Evolutionary conservation across 1,284 basidiomycete genomes (phyloP).

Genomic region (Rhodotorula glutinis): DNA sequence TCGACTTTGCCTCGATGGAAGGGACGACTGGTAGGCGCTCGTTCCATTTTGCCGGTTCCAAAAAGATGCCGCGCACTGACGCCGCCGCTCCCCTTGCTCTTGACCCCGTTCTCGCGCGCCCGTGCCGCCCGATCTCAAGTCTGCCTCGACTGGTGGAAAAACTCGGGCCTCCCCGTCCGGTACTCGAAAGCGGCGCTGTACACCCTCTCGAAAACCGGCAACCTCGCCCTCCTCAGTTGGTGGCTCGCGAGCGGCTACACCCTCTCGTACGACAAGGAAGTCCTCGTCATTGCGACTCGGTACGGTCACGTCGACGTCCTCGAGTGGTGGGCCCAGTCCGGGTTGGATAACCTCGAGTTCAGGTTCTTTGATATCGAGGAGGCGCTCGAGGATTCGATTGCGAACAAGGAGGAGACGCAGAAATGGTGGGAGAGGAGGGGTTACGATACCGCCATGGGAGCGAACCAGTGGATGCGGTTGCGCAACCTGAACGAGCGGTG

Average conservation of each 20-base stretch:
- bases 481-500: conserved; percentile 20
- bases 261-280: conserved; percentile 72
- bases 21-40: conserved; percentile 18
- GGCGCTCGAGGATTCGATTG: conserved; percentile 75
- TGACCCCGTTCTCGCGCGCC: too few relatives aligned
- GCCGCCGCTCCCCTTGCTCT: too few relatives aligned
- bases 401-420: conserved; percentile 54
- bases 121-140: too few relatives aligned
- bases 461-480: conserved; percentile 32
- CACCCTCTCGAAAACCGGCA: conserved; percentile 71
- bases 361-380: conserved; percentile 76
- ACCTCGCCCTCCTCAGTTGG: conserved; percentile 72
- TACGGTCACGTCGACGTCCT: conserved; percentile 74
- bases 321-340: conserved; percentile 67
- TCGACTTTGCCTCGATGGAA: conserved; percentile 36
- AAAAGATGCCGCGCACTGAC: too few relatives aligned
- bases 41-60: too few relatives aligned
- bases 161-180: conserved; percentile 59
- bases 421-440: conserved; percentile 63
- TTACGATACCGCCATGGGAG: conserved; percentile 26
- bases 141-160: conserved; percentile 73
- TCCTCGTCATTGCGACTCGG: conserved; percentile 68
- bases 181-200: conserved; percentile 71
- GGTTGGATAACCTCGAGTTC: conserved; percentile 66
- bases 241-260: conserved; percentile 67